Evolutionary conservation across 257 asterid species (phyloP).

Genomic region (Przewalskia tangutica): DNA sequence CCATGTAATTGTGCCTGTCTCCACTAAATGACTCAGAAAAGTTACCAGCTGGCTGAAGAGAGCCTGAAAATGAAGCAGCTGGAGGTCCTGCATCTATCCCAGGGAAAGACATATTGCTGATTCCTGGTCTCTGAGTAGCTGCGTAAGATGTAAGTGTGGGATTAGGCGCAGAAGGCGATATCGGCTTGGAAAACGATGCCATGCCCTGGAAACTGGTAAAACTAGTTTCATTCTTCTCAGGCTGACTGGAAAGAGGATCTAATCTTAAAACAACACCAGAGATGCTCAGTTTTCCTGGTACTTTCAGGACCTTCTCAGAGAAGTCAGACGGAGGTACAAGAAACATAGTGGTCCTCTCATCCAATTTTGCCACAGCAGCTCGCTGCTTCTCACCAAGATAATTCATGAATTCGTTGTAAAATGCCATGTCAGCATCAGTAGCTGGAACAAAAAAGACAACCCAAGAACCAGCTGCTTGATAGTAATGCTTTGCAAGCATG

Average conservation of each 20-base stretch:
- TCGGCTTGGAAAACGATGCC: conserved; percentile 25
- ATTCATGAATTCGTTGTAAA: conserved; percentile 80
- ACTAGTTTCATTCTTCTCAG: conserved; percentile 29
- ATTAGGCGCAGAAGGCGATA: conserved; percentile 49
- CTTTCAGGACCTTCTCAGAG: conserved; percentile 81
- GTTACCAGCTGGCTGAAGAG: conserved; percentile 16
- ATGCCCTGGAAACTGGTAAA: conserved; percentile 27
- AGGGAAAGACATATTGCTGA: conserved; percentile 7
- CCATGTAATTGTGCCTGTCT: conserved; percentile 29
- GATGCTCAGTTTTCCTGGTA: conserved; percentile 79
- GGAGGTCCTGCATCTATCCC: conserved; percentile 18
- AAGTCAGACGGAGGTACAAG: conserved; percentile 96
- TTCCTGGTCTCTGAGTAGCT: conserved; percentile 22
- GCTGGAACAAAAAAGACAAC: conserved; percentile 90
- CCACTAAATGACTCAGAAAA: conserved; percentile 13
- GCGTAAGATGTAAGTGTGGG: conserved; percentile 23
- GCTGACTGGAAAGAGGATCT: conserved; percentile 26
- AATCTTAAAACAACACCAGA: conserved; percentile 72
- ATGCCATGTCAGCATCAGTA: conserved; percentile 66
- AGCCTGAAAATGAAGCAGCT: conserved; percentile 16
- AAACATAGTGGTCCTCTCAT: conserved; percentile 65
- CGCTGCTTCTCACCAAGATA: conserved; percentile 84
- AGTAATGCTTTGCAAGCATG: conserved; percentile 89
- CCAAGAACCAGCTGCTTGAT: conserved; percentile 74
- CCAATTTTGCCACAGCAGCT: conserved; percentile 88